Evolutionary conservation across 2,329 filamentous ascomycete species (phyloP).

Genomic region (Lachnum nothofagi): DNA sequence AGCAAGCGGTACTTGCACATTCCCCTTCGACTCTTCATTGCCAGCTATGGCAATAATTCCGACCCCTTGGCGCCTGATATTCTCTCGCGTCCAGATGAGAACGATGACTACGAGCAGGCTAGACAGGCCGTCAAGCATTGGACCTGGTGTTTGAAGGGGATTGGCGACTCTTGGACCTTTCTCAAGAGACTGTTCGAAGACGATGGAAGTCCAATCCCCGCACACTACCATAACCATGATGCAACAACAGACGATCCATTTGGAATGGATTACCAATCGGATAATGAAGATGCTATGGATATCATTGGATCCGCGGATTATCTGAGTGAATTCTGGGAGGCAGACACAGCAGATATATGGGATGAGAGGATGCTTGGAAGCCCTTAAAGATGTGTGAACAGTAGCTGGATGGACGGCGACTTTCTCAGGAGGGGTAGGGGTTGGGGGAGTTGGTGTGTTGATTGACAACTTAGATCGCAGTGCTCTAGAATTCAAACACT

Average conservation of each 20-base stretch:
- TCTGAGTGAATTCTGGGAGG: background rate
- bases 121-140: background rate
- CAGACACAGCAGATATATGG: background rate
- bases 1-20: slow-evolving; percentile 11
- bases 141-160: background rate
- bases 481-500: too few relatives aligned
- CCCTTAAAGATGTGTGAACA: background rate
- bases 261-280: background rate
- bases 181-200: slow-evolving; percentile 4
- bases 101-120: background rate
- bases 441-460: too few relatives aligned
- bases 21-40: slow-evolving; percentile 10
- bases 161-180: background rate
- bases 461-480: too few relatives aligned
- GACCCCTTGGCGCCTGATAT: background rate
- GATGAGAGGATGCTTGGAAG: background rate
- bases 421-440: too few relatives aligned
- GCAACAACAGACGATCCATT: background rate
- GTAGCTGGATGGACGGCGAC: too few relatives aligned
- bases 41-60: slow-evolving; percentile 12
- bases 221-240: background rate
- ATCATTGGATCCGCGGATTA: background rate
- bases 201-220: background rate
- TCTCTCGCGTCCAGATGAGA: background rate
- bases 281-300: background rate